phyloP scores from a whole-genome alignment of 2,329 filamentous ascomycete genomes.

The Penicillium sp. region DNA sequence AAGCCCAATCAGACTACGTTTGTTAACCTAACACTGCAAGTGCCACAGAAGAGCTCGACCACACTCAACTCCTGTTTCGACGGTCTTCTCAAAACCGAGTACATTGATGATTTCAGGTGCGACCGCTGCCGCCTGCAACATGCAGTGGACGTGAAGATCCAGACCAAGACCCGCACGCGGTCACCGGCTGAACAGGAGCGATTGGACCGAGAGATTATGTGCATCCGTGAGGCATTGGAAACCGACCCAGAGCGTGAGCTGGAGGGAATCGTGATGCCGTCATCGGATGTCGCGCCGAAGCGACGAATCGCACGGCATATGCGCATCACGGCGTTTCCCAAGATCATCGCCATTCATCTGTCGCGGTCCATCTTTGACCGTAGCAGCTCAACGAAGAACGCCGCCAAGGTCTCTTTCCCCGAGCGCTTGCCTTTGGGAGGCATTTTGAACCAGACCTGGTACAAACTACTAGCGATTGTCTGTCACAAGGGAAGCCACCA shows the following conservation, averaged over 20 bases:
- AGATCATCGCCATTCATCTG: constrained; percentile 85
- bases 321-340: constrained; percentile 81
- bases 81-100: constrained; percentile 87
- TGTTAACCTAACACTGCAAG: constrained; percentile 86
- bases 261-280: constrained; percentile 69
- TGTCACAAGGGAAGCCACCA: constrained; percentile 95
- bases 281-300: constrained; percentile 70
- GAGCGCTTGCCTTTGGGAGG: constrained; percentile 81
- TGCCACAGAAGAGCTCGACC: constrained; percentile 78
- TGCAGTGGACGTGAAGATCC: constrained; percentile 63
- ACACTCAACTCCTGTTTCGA: constrained; percentile 87
- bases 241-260: constrained; percentile 76
- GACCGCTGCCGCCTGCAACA: constrained; percentile 87
- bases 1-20: constrained; percentile 80
- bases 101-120: constrained; percentile 96
- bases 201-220: constrained; percentile 59
- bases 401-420: constrained; percentile 88
- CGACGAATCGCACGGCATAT: constrained; percentile 83
- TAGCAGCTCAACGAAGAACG: constrained; percentile 82
- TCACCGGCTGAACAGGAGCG: constrained; percentile 53
- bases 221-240: constrained; percentile 67
- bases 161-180: constrained; percentile 56
- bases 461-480: constrained; percentile 80
- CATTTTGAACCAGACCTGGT: constrained; percentile 71
- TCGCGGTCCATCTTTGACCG: constrained; percentile 88